Conservation (phyloP, 129 eudicot species). For the Centrapalus pauciflorus region DNA sequence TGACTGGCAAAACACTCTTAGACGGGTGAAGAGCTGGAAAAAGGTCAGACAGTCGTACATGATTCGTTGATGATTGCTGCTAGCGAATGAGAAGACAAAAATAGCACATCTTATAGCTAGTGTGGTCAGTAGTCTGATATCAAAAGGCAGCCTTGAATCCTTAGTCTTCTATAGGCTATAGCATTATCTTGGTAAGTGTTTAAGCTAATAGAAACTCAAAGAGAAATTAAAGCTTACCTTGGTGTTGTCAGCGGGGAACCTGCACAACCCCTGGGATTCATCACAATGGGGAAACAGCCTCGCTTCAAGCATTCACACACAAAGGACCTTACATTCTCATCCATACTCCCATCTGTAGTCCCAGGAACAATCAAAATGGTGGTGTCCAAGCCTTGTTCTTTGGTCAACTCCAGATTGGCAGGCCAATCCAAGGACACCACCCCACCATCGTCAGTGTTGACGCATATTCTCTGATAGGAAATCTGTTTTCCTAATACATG, state of each 20-base stretch:
- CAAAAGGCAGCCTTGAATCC: not conserved
- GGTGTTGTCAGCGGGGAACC: slow-evolving; percentile 85
- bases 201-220: not conserved
- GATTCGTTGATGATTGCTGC: not conserved
- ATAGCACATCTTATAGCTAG: not conserved
- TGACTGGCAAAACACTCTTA: not conserved
- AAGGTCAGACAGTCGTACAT: not conserved
- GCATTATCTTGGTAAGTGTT: not conserved
- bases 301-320: slow-evolving; percentile 61
- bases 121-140: not conserved
- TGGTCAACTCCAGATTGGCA: slow-evolving; percentile 46
- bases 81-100: not conserved
- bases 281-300: slow-evolving; percentile 79
- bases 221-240: slow-evolving; percentile 34
- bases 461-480: slow-evolving; percentile 80
- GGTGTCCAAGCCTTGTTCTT: slow-evolving; percentile 60
- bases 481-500: slow-evolving; percentile 1
- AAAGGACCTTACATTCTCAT: slow-evolving; percentile 39
- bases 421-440: slow-evolving; percentile 93
- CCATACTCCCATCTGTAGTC: slow-evolving; percentile 68
- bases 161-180: not conserved
- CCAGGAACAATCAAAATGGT: slow-evolving; percentile 70
- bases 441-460: slow-evolving; percentile 76
- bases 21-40: not conserved
- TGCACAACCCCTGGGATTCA: slow-evolving; percentile 90